Conservation (phyloP, 257 asterid genomes). For the Jasminum sambac region DNA sequence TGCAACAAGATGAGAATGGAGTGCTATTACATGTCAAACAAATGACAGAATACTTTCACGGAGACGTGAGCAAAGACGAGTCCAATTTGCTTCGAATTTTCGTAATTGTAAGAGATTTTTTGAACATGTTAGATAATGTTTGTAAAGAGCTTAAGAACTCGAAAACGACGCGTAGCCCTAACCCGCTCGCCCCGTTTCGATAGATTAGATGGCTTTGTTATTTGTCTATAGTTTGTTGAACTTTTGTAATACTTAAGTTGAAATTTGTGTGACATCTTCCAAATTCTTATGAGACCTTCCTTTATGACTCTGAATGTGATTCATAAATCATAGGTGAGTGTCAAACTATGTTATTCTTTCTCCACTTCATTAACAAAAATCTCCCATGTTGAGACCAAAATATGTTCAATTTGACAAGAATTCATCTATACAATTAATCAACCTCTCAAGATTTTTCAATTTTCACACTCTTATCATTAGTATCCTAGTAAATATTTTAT, state of each 20-base stretch:
- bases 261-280: conserved; percentile 23
- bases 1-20: conserved; percentile 69
- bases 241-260: not conserved
- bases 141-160: conserved; percentile 81
- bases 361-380: not conserved
- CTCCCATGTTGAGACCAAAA: not conserved
- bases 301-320: not conserved
- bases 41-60: conserved; percentile 90
- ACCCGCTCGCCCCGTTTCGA: conserved; percentile 71
- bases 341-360: too few species aligned
- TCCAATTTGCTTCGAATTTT: conserved; percentile 74
- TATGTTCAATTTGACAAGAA: not conserved
- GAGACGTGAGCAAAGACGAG: conserved; percentile 84
- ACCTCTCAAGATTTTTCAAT: too few species aligned
- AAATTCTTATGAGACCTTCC: conserved; percentile 14
- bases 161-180: conserved; percentile 45
- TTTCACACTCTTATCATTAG: too few species aligned
- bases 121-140: conserved; percentile 79
- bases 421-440: too few species aligned
- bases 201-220: conserved; percentile 37
- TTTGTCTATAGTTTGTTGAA: conserved; percentile 34
- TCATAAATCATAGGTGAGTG: not conserved
- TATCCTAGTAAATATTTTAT: too few species aligned
- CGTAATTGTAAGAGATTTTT: conserved; percentile 87
- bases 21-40: conserved; percentile 68